A percentile compares a stretch with the other conserved stretches of the same genome.
phyloP scores from a whole-genome alignment of 805 yeast genomes.

The Yarrowia hollandica region DNA sequence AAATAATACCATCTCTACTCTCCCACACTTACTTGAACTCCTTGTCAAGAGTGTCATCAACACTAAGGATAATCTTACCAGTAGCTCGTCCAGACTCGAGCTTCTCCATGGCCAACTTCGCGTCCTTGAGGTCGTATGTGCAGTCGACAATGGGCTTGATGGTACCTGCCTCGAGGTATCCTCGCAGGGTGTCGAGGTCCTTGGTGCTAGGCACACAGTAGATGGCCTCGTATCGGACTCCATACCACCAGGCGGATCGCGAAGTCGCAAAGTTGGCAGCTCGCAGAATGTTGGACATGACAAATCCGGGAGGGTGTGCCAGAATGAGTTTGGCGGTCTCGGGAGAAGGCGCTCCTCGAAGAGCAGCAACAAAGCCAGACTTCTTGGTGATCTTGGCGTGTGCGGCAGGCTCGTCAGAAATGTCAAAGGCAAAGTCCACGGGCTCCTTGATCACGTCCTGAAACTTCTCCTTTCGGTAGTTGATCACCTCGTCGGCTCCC shows the following conservation, averaged over 20 bases:
- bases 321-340: not conserved
- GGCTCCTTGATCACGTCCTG: slow-evolving; percentile 30
- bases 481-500: slow-evolving; percentile 35
- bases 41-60: slow-evolving; percentile 16
- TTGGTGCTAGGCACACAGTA: slow-evolving; percentile 12
- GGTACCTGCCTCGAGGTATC: slow-evolving; percentile 32
- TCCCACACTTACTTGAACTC: slow-evolving; percentile 5
- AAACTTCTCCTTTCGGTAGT: slow-evolving; percentile 33
- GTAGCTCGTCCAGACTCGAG: slow-evolving; percentile 32
- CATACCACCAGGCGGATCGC: slow-evolving; percentile 25
- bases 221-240: slow-evolving; percentile 30
- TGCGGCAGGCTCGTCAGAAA: slow-evolving; percentile 31
- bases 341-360: slow-evolving; percentile 31
- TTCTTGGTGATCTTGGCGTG: slow-evolving; percentile 31
- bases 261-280: slow-evolving; percentile 5
- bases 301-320: slow-evolving; percentile 14
- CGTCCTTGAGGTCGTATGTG: slow-evolving; percentile 30
- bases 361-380: slow-evolving; percentile 32
- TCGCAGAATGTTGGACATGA: slow-evolving; percentile 11
- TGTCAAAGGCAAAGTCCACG: slow-evolving; percentile 34
- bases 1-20: no score
- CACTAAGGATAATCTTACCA: slow-evolving; percentile 34
- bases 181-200: slow-evolving; percentile 20
- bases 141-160: slow-evolving; percentile 31
- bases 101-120: slow-evolving; percentile 28